These are phyloP conservation scores for Dysphania ambrosioides DNA, from an alignment of 148 eudicot genomes.

Conservation along the genomic window DNA sequence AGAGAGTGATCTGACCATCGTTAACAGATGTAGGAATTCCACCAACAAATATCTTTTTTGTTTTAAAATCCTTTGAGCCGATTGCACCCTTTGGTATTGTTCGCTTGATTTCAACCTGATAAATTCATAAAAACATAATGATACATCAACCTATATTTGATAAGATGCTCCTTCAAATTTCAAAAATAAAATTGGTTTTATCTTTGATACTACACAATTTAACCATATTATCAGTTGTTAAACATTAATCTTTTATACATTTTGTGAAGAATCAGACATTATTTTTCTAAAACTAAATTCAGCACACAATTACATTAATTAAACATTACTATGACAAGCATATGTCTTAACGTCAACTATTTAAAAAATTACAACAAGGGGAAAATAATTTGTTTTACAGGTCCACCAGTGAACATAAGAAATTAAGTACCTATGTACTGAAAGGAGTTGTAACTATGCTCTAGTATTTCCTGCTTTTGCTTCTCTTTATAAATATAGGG, in stretches of 20 bases:
- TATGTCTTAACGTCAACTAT: no score
- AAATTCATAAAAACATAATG: conserved; percentile 3
- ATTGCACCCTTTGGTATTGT: conserved; percentile 56
- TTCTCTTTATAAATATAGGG: no score
- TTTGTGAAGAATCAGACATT: background rate
- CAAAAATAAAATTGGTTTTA: background rate
- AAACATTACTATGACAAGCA: no score
- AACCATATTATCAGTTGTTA: background rate
- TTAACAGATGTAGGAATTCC: conserved; percentile 54
- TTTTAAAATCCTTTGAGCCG: conserved; percentile 53
- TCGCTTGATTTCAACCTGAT: conserved; percentile 58
- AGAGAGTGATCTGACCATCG: conserved; percentile 37
- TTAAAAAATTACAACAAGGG: background rate
- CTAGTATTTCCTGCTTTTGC: no score
- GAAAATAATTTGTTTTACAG: background rate
- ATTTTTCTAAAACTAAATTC: background rate
- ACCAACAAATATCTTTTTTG: conserved; percentile 59
- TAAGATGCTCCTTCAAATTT: background rate
- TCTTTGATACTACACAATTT: background rate
- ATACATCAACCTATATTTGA: conserved; percentile 1
- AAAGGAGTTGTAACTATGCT: no score
- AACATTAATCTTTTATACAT: background rate
- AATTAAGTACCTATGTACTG: no score
- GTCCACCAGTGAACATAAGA: no score
- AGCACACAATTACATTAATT: no score